Evolutionary conservation across 202 grass and related monocot genomes (phyloP).

Genomic region (Hordeum pubiflorum): DNA sequence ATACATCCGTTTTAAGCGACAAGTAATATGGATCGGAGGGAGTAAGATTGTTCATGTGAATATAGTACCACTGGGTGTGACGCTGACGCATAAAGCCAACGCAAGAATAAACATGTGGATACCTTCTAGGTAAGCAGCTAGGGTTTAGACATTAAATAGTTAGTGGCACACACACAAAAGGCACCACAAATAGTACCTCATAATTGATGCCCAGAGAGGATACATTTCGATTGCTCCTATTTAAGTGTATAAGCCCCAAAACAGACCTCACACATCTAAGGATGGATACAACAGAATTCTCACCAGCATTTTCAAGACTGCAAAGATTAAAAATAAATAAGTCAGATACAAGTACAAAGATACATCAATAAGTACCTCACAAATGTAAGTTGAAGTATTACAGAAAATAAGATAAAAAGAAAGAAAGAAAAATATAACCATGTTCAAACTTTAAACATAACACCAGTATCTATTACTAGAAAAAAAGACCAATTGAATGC

Average conservation of each 20-base stretch:
- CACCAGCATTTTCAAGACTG: slow-evolving; percentile 89
- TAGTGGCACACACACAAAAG: neutral
- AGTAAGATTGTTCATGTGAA: neutral
- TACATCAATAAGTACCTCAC: neutral
- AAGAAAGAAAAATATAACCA: neutral
- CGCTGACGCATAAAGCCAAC: neutral
- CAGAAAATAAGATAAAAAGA: neutral
- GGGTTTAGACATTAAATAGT: slow-evolving; percentile 1
- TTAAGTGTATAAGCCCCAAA: slow-evolving; percentile 51
- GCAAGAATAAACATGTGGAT: slow-evolving; percentile 2
- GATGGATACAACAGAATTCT: slow-evolving; percentile 72
- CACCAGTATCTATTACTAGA: neutral
- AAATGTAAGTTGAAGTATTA: neutral
- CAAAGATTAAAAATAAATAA: slow-evolving; percentile 29
- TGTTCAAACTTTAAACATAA: slow-evolving; percentile 18
- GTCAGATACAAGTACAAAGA: neutral
- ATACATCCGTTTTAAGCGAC: too few species aligned
- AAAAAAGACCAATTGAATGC: neutral
- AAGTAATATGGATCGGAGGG: too few species aligned
- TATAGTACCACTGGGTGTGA: neutral
- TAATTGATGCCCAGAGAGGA: slow-evolving; percentile 44
- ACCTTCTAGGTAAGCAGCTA: neutral
- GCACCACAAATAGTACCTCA: slow-evolving; percentile 46
- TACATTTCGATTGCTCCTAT: slow-evolving; percentile 7
- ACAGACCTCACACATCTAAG: slow-evolving; percentile 72